Evolutionary conservation across 305 asterid species (phyloP), one percentile per base, ranked within the genome.

Genomic region (Fraxinus nigra): DNA sequence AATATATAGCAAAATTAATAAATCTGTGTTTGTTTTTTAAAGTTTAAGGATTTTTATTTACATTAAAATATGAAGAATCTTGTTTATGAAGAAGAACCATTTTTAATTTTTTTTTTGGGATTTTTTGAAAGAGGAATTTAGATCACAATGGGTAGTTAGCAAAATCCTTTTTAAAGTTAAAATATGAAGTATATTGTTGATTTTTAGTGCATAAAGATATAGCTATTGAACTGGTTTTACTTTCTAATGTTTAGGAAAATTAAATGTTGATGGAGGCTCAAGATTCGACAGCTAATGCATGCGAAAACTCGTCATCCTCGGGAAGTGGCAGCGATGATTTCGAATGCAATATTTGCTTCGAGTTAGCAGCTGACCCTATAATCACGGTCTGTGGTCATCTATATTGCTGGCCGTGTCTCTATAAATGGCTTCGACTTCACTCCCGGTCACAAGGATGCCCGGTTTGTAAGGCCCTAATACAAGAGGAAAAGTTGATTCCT

Each of bases 381-480:
- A 86, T 91, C 75, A 93, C 95, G 0, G 93, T 89, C 30, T 93
- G 97, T 46, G 95, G 97, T 77, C 97, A 93, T 88, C 92, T 92
- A 59, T 93, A 85, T 76, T 93, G 97, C 76, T 93, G 95, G 97
- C 93, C 97, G 7, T 93, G 97, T 81, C 91, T 93, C 18, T 93
- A 83, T 78, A 90, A 82, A 83, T 93, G 97, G 97, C 82, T 93
- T 14, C 87, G 85, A 14, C 87, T 86, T 72, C 95, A 92, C 80
- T 92, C 97, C 0, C 91, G 78, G 61, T 85, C 90, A 38, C 92
- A 91, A 0, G 97, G 87, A 67, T 93, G 95, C 85, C 97, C 97
- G 2, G 97, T 91, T 34, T 93, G 97, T 82, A 93, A 91, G 86
- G 95, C 97, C 16, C 82, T 90, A 28, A 85, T 93, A 30, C 87